Percentiles rank a stretch among this genome's conserved stretches.
Evolutionary conservation across 2,329 filamentous ascomycete species (phyloP).

Genomic region (Verticillium isaacii): DNA sequence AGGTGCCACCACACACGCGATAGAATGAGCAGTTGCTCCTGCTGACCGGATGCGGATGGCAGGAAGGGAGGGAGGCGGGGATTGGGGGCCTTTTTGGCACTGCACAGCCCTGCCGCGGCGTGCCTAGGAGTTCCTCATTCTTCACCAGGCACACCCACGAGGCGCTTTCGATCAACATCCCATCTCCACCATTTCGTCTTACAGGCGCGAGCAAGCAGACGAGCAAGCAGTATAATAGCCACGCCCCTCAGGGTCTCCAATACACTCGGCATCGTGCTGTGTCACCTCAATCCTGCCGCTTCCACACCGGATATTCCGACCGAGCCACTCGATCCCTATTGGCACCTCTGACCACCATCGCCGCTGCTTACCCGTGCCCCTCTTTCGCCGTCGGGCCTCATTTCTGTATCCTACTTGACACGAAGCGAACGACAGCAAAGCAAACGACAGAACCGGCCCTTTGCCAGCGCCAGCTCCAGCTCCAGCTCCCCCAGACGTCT

Average conservation of each 20-base stretch:
- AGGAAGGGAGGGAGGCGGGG: too few species aligned
- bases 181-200: neutral
- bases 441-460: too few species aligned
- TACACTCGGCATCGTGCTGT: neutral
- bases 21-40: too few species aligned
- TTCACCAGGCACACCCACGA: too few species aligned
- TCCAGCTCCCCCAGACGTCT: neutral
- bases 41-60: too few species aligned
- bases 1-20: too few species aligned
- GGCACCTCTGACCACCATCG: neutral
- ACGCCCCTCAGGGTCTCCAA: neutral
- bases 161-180: neutral
- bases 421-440: too few species aligned
- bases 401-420: neutral
- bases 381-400: neutral
- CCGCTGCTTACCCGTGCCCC: neutral
- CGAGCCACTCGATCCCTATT: neutral
- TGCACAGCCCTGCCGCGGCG: too few species aligned
- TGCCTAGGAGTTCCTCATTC: too few species aligned
- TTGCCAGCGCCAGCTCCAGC: neutral
- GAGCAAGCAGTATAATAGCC: neutral
- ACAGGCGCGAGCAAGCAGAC: neutral
- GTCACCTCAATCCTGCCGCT: neutral
- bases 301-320: neutral
- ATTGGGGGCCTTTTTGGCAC: too few species aligned